phyloP scores from a whole-genome alignment of 2,329 filamentous ascomycete genomes.

The Stemphylium beticola region DNA sequence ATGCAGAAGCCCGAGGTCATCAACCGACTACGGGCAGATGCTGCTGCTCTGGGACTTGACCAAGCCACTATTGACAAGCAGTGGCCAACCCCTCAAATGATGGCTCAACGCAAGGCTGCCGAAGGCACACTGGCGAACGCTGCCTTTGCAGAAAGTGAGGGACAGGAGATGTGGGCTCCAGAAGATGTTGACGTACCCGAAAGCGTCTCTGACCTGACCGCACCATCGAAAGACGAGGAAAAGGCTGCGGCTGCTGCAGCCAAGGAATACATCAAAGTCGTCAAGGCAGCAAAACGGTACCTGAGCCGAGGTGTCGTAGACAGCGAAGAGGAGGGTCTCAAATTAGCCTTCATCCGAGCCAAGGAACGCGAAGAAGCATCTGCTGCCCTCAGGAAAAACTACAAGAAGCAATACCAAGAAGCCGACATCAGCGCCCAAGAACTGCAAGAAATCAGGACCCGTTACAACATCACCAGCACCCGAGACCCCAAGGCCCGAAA shows the following conservation, averaged over 20 bases:
- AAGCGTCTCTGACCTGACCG: background rate
- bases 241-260: conserved; percentile 6
- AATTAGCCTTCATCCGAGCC: conserved; percentile 31
- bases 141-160: conserved; percentile 13
- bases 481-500: conserved; percentile 10
- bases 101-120: conserved; percentile 21
- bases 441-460: conserved; percentile 16
- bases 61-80: conserved; percentile 47
- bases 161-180: conserved; percentile 17
- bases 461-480: conserved; percentile 19
- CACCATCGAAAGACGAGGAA: conserved; percentile 8
- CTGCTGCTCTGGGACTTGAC: conserved; percentile 69
- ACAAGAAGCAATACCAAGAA: conserved; percentile 16
- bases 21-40: conserved; percentile 69
- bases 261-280: conserved; percentile 23
- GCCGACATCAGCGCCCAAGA: conserved; percentile 20
- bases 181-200: conserved; percentile 8
- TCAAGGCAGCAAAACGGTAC: conserved; percentile 26
- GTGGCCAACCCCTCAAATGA: conserved; percentile 34
- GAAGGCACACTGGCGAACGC: conserved; percentile 13
- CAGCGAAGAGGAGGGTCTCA: conserved; percentile 31
- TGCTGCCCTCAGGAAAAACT: conserved; percentile 10
- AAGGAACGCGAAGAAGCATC: conserved; percentile 21
- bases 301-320: conserved; percentile 26
- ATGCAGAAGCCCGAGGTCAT: conserved; percentile 78